Evolutionary conservation across 352 stramenopile genomes (phyloP).

Genomic region (Globisporangium canariense): DNA sequence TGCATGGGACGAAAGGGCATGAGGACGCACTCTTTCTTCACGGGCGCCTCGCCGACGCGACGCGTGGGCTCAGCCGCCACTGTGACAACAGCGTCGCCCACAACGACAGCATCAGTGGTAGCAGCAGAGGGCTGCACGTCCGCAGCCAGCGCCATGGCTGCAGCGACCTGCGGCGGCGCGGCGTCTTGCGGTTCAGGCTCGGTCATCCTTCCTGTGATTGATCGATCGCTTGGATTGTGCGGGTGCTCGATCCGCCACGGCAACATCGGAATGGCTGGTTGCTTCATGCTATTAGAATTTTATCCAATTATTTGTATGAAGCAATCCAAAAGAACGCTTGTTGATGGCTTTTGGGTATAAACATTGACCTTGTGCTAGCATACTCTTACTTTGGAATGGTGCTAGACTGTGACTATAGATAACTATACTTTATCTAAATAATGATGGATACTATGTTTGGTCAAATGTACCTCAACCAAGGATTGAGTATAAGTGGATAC

Average conservation of each 20-base stretch:
- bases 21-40: constrained; percentile 41
- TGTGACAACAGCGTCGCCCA: too few relatives aligned
- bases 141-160: neutral
- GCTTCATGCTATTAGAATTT: neutral
- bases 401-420: too few relatives aligned
- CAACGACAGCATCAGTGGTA: neutral
- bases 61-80: neutral
- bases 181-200: neutral
- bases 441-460: neutral
- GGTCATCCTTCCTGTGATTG: neutral
- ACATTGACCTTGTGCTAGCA: too few relatives aligned
- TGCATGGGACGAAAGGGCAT: neutral
- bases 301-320: neutral
- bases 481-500: neutral
- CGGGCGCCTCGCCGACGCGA: constrained; percentile 33
- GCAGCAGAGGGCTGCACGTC: neutral
- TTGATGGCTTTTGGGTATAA: neutral
- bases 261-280: constrained; percentile 6
- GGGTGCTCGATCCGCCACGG: neutral
- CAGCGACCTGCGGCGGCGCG: neutral
- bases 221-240: neutral
- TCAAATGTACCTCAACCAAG: neutral
- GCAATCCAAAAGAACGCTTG: neutral
- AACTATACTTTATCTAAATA: neutral
- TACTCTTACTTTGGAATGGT: neutral